phyloP scores from a whole-genome alignment of 306 rosid species.

The Castanospermum australe region DNA sequence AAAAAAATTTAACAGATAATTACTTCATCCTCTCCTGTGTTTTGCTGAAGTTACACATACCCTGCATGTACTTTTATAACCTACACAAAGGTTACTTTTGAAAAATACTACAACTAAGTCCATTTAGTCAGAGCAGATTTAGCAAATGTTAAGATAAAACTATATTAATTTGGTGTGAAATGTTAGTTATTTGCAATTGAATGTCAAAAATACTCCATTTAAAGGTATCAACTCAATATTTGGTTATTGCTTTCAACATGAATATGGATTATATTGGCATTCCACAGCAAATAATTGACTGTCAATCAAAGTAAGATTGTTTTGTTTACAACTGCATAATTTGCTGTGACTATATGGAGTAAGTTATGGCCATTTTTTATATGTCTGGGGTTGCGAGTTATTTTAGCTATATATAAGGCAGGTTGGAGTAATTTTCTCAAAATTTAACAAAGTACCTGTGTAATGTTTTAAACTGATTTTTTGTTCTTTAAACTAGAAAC shows the following conservation, averaged over 20 bases:
- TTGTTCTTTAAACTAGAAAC: background rate
- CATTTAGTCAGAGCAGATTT: background rate
- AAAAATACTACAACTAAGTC: background rate
- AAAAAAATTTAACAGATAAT: background rate
- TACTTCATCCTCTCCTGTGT: background rate
- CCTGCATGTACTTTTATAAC: background rate
- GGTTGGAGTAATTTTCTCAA: conserved; percentile 1
- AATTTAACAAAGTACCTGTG: background rate
- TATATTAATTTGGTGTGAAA: background rate
- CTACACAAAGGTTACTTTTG: background rate
- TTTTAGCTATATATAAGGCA: background rate
- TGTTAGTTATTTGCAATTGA: background rate
- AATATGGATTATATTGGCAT: background rate
- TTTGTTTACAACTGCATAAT: background rate
- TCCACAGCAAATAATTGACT: background rate
- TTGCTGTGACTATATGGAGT: background rate
- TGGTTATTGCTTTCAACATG: background rate
- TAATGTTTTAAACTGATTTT: background rate
- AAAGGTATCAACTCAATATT: background rate
- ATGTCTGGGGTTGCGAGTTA: background rate
- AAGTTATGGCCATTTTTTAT: background rate
- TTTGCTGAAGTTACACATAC: background rate
- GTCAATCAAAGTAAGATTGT: background rate
- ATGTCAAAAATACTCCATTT: background rate
- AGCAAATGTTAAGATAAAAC: background rate